phyloP scores from a whole-genome alignment of 163 green algal species.

The Scenedesmus sp. region DNA sequence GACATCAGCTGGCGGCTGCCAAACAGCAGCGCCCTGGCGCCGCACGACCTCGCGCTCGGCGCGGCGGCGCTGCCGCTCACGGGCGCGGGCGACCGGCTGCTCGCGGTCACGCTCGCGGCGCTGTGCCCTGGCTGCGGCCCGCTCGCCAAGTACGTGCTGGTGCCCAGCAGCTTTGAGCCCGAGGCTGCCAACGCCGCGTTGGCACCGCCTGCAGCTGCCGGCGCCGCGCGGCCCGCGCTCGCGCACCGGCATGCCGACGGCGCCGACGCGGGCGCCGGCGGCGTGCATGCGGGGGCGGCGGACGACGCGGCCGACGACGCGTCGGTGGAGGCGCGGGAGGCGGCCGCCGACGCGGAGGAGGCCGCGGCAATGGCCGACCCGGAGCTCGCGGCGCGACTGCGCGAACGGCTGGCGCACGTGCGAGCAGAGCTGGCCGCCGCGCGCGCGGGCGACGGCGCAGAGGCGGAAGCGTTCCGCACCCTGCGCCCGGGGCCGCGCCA shows the following conservation, averaged over 20 bases:
- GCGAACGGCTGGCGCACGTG: neutral
- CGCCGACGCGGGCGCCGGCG: neutral
- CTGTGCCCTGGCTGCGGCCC: constrained; percentile 44
- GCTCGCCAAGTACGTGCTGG: constrained; percentile 41
- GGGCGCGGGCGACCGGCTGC: constrained; percentile 68
- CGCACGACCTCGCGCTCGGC: constrained; percentile 78
- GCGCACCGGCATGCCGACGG: constrained; percentile 11
- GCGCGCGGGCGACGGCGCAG: neutral
- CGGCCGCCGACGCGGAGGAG: neutral
- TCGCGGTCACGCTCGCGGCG: constrained; percentile 71
- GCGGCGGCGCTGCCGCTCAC: constrained; percentile 63
- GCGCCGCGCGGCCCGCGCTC: constrained; percentile 7
- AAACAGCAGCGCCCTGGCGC: constrained; percentile 55
- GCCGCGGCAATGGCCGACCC: neutral
- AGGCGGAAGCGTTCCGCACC: neutral
- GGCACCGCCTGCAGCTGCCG: neutral
- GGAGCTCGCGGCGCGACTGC: neutral
- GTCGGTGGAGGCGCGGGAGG: constrained; percentile 28
- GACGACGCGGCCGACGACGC: constrained; percentile 20
- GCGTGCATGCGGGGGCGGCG: neutral
- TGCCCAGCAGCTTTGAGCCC: constrained; percentile 36
- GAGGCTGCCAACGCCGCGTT: neutral
- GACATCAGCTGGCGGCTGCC: constrained; percentile 54
- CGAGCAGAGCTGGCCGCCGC: neutral
- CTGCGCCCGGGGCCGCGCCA: neutral